These are phyloP conservation scores for Fagopyrum tataricum DNA, from an alignment of 148 eudicot genomes.

Conservation along the genomic window DNA sequence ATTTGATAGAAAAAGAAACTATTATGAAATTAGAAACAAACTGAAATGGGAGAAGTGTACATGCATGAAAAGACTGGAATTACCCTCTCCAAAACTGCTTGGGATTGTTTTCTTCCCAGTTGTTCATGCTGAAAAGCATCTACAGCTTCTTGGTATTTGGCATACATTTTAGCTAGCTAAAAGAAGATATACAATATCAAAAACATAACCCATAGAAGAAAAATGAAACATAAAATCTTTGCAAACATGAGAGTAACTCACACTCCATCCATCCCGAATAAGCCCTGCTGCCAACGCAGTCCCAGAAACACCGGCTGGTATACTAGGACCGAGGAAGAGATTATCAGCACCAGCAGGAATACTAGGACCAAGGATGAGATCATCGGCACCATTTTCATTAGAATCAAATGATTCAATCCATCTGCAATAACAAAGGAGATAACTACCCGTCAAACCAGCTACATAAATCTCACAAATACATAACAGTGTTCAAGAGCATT, in stretches of 20 bases:
- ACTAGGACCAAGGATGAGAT: constrained; percentile 55
- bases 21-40: not conserved
- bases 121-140: constrained; percentile 93
- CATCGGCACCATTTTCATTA: constrained; percentile 25
- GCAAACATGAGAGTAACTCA: constrained; percentile 26
- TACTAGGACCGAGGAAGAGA: constrained; percentile 54
- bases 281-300: constrained; percentile 95
- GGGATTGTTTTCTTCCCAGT: constrained; percentile 80
- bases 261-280: constrained; percentile 96
- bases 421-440: constrained; percentile 19
- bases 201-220: not conserved
- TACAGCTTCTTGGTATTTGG: constrained; percentile 93
- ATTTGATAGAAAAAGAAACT: not conserved
- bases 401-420: constrained; percentile 25
- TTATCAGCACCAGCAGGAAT: constrained; percentile 50
- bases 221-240: not conserved
- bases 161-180: constrained; percentile 77
- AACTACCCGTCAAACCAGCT: not conserved
- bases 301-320: constrained; percentile 87
- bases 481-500: not conserved
- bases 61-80: constrained; percentile 1
- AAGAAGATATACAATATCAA: constrained; percentile 5
- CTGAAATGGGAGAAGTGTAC: not conserved
- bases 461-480: constrained; percentile 1
- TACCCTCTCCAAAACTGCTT: constrained; percentile 75